These are phyloP conservation scores for Hanseniaspora pseudoguilliermondii DNA, from an alignment of 805 yeast species.

Conservation along the genomic window DNA sequence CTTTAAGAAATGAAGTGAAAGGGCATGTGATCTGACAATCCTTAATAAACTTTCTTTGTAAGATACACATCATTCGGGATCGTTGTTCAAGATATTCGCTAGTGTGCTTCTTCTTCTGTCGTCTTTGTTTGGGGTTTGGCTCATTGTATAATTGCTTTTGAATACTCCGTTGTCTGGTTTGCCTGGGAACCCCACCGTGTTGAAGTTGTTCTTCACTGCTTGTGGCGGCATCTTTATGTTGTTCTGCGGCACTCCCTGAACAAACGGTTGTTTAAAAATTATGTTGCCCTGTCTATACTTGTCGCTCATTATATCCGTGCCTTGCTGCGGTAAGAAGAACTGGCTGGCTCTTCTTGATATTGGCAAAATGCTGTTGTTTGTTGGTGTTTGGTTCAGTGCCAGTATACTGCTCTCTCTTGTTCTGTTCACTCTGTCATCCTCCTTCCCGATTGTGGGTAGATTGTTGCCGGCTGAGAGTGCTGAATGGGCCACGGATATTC, in stretches of 20 bases:
- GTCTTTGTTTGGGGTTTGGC: slow-evolving; percentile 18
- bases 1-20: no score
- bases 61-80: neutral
- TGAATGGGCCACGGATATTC: neutral
- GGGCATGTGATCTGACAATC: no score
- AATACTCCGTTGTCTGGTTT: slow-evolving; percentile 13
- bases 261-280: neutral
- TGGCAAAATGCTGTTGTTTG: neutral
- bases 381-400: neutral
- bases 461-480: neutral
- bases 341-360: slow-evolving; percentile 9
- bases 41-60: no score
- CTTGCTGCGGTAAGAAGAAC: slow-evolving; percentile 9
- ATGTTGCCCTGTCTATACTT: neutral
- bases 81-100: slow-evolving; percentile 1
- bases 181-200: slow-evolving; percentile 9
- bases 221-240: slow-evolving; percentile 14
- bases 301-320: slow-evolving; percentile 1
- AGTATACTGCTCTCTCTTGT: slow-evolving; percentile 8
- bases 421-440: neutral
- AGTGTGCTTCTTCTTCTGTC: slow-evolving; percentile 8
- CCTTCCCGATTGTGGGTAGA: neutral
- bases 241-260: neutral
- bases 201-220: slow-evolving; percentile 13
- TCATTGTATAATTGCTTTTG: neutral